Evolutionary conservation across 441 rosid genomes (phyloP), one percentile per base, ranked within the genome.

Genomic region (Cnidoscolus chayamansa): DNA sequence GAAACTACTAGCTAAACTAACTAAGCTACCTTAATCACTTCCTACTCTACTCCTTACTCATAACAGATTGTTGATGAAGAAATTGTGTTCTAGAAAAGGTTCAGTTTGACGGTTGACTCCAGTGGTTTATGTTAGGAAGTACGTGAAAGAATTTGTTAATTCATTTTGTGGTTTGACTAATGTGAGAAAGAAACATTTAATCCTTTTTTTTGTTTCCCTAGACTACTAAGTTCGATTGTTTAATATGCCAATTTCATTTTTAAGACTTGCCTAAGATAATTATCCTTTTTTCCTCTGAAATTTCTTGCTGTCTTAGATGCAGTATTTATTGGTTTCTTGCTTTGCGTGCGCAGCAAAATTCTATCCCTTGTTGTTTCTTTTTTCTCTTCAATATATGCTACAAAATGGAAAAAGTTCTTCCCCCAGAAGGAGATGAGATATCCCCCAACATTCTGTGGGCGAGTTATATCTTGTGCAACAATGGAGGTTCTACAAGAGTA

Each of bases 331-430:
- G 50, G 35, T 56, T 32, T 47, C 16, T 32, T 58, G 61, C 76
- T 78, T 64, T 77, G 70, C 16, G 54, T 66, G 60, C 77, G 93
- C 97, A 94, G 98, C 84, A 92, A 94, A 82, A 84, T 92, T 59
- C 74, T 80, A 49, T 89, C 97, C 20, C 80, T 92, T 65, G 76
- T 90, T 50, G 91, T 86, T 15, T 94, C 98, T 0, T 80, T 88
- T 77, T 88, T 90, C 83, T 75, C 95, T 72, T 84, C 98, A 10
- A 75, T 79, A 25, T 92, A 87, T 72, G 84, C 74, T 72, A 84
- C 85, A 31, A 92, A 89, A 77, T 92, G 97, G 98, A 83, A 83
- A 55, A 86, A 86, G 58, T 92, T 84, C 76, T 94, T 90, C 72
- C 92, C 93, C 1, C 74, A 55, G 47, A 85, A 73, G 72, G 84